Evolutionary conservation across 257 asterid species (phyloP), one percentile per base, ranked within the genome.

Genomic region (Gynochthodes officinalis): DNA sequence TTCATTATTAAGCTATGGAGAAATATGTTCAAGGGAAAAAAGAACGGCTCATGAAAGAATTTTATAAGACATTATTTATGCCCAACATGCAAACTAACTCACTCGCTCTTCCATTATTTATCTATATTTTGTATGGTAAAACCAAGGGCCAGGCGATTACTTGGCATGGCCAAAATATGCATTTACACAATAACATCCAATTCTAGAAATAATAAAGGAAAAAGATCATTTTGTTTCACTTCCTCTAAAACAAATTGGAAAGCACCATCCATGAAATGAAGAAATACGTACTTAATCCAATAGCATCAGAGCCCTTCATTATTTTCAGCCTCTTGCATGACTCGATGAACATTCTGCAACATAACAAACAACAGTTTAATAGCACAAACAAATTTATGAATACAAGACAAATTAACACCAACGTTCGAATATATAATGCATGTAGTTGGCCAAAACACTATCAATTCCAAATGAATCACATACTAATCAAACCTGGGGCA

Each of bases 291-390:
- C 96, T 92, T 78, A 89, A 83, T 80, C 96, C 93, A 80, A 89
- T 87, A n/a, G 93, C 96, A 77, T 89, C 96, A 59, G 96, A 79
- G 39, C 93, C 96, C 77, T 84, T 89, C 96, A 89, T 89, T 74
- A 87, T 87, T 77, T 87, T 89, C 85, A 89, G 85, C 79, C 88
- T 83, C 85, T 81, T 87, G 93, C 93, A 89, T 19, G 91, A 82
- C 71, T 83, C 88, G 23, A 80, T 86, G 74, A 89, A 89, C 96
- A 89, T 89, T 84, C 93, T 89, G 80, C 64, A 70, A 64, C 32
- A 76, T 33, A 75, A 23, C 44, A 64, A 69, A 25, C 53, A 43
- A 15, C 2, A 13, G 35, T 37, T 43, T 32, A 32, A 33, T 37
- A 72, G 49, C 60, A 72, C 21, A 16, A 39, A 10, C 37, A 46